phyloP scores from a whole-genome alignment of 441 rosid genomes.

The Brassica balearica region DNA sequence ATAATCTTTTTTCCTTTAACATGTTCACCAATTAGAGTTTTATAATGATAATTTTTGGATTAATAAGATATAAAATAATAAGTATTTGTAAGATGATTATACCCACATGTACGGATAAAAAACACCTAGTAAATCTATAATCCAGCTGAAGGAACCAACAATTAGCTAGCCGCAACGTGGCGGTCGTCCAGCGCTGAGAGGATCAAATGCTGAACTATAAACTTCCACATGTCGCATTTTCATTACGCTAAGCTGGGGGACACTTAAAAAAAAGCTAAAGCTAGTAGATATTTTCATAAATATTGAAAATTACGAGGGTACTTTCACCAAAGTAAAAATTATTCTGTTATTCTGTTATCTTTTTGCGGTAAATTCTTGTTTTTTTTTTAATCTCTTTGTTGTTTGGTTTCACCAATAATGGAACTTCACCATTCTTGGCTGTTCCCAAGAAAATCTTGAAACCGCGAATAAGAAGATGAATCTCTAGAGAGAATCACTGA shows the following conservation, averaged over 20 bases:
- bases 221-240: slow-evolving; percentile 20
- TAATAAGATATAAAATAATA: too few species aligned
- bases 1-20: too few species aligned
- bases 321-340: background rate
- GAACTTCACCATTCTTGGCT: slow-evolving; percentile 30
- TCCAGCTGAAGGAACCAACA: background rate
- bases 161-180: slow-evolving; percentile 1
- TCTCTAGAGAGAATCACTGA: slow-evolving; percentile 5
- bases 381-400: background rate
- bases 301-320: background rate
- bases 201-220: background rate
- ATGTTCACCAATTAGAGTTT: too few species aligned
- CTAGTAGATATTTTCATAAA: background rate
- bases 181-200: background rate
- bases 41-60: too few species aligned
- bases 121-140: too few species aligned
- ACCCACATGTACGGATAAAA: too few species aligned
- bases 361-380: slow-evolving; percentile 20
- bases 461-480: slow-evolving; percentile 13
- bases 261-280: too few species aligned
- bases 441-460: slow-evolving; percentile 27
- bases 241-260: background rate
- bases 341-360: slow-evolving; percentile 1
- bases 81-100: too few species aligned
- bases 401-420: slow-evolving; percentile 30